phyloP scores from a whole-genome alignment of 2,329 filamentous ascomycete genomes.

The Keithomyces neogunnii region DNA sequence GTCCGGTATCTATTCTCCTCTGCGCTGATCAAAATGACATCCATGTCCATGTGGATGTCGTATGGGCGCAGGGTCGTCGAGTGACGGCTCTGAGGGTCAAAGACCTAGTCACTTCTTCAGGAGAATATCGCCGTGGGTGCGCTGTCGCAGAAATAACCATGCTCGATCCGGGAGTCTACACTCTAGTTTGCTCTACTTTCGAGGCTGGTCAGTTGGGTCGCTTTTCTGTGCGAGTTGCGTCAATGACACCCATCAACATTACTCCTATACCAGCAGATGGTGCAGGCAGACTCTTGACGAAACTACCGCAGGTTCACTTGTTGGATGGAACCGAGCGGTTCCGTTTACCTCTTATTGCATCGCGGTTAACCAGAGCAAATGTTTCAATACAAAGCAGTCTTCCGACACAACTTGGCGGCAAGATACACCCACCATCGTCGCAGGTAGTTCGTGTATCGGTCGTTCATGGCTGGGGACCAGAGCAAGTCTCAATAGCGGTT shows the following conservation, averaged over 20 bases:
- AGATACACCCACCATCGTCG: conserved; percentile 32
- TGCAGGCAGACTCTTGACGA: conserved; percentile 62
- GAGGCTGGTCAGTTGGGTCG: conserved; percentile 67
- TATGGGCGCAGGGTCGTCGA: conserved; percentile 68
- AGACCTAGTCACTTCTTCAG: conserved; percentile 74
- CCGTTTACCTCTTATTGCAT: conserved; percentile 29
- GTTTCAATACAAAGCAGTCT: conserved; percentile 22
- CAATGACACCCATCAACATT: conserved; percentile 47
- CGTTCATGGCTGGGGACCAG: conserved; percentile 63
- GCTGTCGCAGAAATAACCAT: conserved; percentile 55
- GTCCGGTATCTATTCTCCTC: conserved; percentile 64
- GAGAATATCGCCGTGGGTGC: conserved; percentile 79
- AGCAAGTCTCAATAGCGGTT: conserved; percentile 53
- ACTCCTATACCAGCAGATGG: conserved; percentile 60
- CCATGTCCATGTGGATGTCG: conserved; percentile 75
- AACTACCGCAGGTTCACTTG: conserved; percentile 49
- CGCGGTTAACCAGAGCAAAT: conserved; percentile 49
- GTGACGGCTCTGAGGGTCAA: conserved; percentile 60
- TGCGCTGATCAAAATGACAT: conserved; percentile 58
- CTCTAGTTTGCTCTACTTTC: conserved; percentile 84
- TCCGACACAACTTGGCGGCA: conserved; percentile 15
- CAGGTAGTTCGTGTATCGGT: conserved; percentile 59
- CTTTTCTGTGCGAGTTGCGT: conserved; percentile 69
- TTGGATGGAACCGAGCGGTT: conserved; percentile 28
- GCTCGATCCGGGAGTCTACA: conserved; percentile 69